Evolutionary conservation across 139 green algal genomes (phyloP), one percentile per base, ranked within the genome.

Genomic region (Tetradesmus obliquus): DNA sequence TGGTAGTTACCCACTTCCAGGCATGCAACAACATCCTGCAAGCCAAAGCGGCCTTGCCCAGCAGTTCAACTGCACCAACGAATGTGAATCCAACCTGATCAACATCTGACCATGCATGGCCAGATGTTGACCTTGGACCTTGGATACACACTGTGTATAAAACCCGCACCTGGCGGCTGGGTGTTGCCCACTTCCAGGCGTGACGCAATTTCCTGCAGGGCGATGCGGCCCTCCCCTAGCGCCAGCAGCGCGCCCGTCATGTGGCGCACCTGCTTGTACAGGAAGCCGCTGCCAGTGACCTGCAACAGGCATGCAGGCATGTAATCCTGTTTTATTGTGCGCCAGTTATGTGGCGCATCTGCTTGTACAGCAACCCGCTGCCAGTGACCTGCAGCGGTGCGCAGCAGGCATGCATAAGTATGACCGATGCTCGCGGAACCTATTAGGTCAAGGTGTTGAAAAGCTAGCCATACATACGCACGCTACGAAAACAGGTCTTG

Each of bases 241-340:
- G 93, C 91, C 72, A 97, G 66, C 80, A 97, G 91, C 32, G 92
- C 93, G 24, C 96, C 95, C 0, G 94, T 93, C 95, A 98, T 98
- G 93, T 98, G 97, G 4, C 97, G 95, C 32, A 98, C 96, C 72
- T 97, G 95, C 90, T 95, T 95, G 93, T 98, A 98, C 51, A 98
- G 93, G 83, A 98, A 98, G 2, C 97, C 97, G 19, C 55, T 94
- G 22, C 97, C 97, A 55, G 95, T 84, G 32, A 98, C 94, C 92
- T 97, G 94, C 55, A 86, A 5, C 8, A 55, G 53, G 76, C 72
- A 19, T 6, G 2, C 54, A 32, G 72, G 53, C 24, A 55, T 13
- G 79, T 5, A 0, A 83, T 83, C 5, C 10, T 20, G 8, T 9
- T 83, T 6, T 51, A 17, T 10, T 9, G 53, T 10, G 20, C 8